Percentiles rank a stretch among this genome's conserved stretches.
Conservation (phyloP, 2,329 filamentous ascomycete genomes). For the Aspergillus bombycis region DNA sequence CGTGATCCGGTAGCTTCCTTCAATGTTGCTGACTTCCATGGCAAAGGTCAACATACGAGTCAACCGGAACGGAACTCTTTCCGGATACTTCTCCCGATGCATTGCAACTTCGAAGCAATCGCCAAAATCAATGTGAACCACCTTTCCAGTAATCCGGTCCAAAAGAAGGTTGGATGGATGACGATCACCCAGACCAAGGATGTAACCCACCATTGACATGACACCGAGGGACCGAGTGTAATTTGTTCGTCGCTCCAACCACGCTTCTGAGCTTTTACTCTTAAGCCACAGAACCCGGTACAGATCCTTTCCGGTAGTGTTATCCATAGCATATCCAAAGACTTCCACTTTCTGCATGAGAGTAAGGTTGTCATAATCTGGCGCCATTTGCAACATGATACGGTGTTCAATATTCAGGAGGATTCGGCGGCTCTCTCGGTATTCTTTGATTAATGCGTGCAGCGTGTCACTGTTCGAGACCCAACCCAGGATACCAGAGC, state of each 20-base stretch:
- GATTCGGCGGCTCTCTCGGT: constrained; percentile 95
- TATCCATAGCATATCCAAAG: constrained; percentile 97
- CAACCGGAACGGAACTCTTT: constrained; percentile 94
- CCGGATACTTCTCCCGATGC: constrained; percentile 98
- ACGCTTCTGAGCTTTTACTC: constrained; percentile 96
- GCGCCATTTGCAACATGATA: constrained; percentile 99
- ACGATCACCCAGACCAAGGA: constrained; percentile 91
- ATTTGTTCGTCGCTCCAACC: constrained; percentile 97
- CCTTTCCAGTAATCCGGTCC: constrained; percentile 92
- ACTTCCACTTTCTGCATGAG: constrained; percentile 99
- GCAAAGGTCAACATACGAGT: constrained; percentile 99
- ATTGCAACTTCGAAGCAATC: constrained; percentile 99
- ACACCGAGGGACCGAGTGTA: constrained; percentile 96
- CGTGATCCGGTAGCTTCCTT: constrained; percentile 96
- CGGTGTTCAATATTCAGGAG: constrained; percentile 98
- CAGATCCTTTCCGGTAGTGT: constrained; percentile 96
- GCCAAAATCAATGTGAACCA: constrained; percentile 98
- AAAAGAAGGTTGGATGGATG: constrained; percentile 98
- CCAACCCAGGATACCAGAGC: constrained; percentile 93
- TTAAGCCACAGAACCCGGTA: constrained; percentile 99
- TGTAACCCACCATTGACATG: constrained; percentile 99
- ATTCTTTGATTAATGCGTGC: constrained; percentile 95
- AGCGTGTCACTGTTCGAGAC: constrained; percentile 97
- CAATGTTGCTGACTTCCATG: constrained; percentile 99
- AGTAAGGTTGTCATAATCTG: constrained; percentile 97